Evolutionary conservation across 2,329 filamentous ascomycete species (phyloP).

Genomic region (Cladophialophora immunda): DNA sequence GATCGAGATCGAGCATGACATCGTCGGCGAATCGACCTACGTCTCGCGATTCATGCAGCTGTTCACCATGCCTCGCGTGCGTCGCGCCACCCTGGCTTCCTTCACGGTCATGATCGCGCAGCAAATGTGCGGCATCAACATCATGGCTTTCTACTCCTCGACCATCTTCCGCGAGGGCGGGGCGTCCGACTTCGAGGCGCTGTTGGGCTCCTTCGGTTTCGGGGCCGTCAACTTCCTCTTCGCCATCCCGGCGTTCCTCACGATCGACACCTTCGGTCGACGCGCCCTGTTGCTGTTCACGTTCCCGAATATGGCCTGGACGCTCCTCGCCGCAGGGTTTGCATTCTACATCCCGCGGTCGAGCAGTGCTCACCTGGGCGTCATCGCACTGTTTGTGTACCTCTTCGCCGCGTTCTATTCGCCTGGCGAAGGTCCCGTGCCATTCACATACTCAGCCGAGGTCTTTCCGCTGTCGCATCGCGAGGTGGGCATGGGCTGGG

Average conservation of each 20-base stretch:
- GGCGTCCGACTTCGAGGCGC: constrained; percentile 49
- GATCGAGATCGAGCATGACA: constrained; percentile 41
- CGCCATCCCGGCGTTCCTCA: constrained; percentile 65
- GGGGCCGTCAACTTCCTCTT: constrained; percentile 68
- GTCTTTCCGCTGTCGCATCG: constrained; percentile 59
- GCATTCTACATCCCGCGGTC: constrained; percentile 60
- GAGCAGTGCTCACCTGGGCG: constrained; percentile 53
- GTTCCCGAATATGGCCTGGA: constrained; percentile 61
- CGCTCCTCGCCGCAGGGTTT: constrained; percentile 57
- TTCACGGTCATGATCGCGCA: constrained; percentile 47
- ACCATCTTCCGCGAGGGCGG: constrained; percentile 61
- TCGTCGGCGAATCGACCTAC: constrained; percentile 51
- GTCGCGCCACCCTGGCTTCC: constrained; percentile 51
- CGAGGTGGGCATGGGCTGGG: constrained; percentile 55
- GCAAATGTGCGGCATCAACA: constrained; percentile 47
- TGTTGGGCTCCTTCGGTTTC: constrained; percentile 67
- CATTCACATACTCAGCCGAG: constrained; percentile 44
- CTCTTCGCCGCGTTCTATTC: constrained; percentile 63
- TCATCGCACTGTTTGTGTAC: constrained; percentile 67
- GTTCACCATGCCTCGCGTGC: constrained; percentile 57
- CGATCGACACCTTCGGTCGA: constrained; percentile 67
- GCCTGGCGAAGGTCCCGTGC: constrained; percentile 41
- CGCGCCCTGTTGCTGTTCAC: constrained; percentile 60
- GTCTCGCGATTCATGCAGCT: constrained; percentile 57
- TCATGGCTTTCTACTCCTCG: constrained; percentile 58